A percentile compares a stretch with the other conserved stretches of the same genome.
Conservation (phyloP, 805 yeast species). For the Priceomyces fermenticarens region DNA sequence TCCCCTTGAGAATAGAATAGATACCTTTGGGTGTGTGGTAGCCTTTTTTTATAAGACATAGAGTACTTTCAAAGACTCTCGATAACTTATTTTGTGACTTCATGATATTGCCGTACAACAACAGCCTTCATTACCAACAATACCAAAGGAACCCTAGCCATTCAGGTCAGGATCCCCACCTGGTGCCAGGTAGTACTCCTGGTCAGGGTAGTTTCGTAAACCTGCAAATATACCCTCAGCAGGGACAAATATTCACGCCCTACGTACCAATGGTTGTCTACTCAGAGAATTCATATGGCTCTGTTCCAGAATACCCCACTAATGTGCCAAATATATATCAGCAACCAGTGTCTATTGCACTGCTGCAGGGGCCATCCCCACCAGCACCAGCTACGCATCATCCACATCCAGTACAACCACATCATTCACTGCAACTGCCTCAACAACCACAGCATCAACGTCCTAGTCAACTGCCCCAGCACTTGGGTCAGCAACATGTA, state of each 20-base stretch:
- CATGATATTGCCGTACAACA: conserved; percentile 8
- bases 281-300: conserved; percentile 1
- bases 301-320: conserved; percentile 4
- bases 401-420: conserved; percentile 1
- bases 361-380: conserved; percentile 4
- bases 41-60: too few relatives aligned
- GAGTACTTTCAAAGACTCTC: too few relatives aligned
- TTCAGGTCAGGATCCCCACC: not conserved
- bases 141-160: conserved; percentile 6
- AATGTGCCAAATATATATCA: conserved; percentile 4
- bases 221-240: not conserved
- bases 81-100: not conserved
- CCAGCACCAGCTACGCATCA: not conserved
- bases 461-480: conserved; percentile 1
- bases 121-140: conserved; percentile 4
- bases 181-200: not conserved
- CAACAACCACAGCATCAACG: not conserved
- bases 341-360: conserved; percentile 1
- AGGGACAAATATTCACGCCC: conserved; percentile 1
- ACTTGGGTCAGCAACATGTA: conserved; percentile 2
- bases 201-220: not conserved
- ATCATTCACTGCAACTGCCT: conserved; percentile 2
- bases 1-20: too few relatives aligned
- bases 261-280: conserved; percentile 1
- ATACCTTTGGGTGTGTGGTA: too few relatives aligned